phyloP scores from a whole-genome alignment of 1,139 yeast genomes.

The Chernovozyma sophiae-reginae region DNA sequence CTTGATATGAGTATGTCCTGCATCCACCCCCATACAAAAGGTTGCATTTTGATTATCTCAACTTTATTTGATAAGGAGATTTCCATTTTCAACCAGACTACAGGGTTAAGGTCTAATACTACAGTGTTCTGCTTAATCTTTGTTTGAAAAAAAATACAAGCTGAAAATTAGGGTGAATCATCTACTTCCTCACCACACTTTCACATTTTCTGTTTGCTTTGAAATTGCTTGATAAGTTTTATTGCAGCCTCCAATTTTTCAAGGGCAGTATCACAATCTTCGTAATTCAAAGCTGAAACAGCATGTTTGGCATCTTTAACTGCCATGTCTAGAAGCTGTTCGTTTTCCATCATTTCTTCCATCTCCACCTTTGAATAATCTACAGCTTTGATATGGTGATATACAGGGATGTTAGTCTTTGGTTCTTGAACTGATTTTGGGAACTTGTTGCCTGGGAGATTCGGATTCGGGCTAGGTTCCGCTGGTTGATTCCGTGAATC shows the following conservation, averaged over 20 bases:
- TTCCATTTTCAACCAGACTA: too few species aligned
- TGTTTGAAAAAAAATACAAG: too few species aligned
- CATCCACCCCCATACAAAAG: too few species aligned
- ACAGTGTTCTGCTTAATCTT: too few species aligned
- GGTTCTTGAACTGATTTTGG: not conserved
- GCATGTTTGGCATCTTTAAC: slow-evolving; percentile 25
- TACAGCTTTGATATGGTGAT: slow-evolving; percentile 1
- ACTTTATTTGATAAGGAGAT: too few species aligned
- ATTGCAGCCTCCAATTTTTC: slow-evolving; percentile 14
- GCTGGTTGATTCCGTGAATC: not conserved
- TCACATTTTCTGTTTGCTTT: not conserved
- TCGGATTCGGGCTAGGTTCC: too few species aligned
- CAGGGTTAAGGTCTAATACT: too few species aligned
- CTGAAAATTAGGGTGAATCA: too few species aligned
- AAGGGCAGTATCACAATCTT: slow-evolving; percentile 22
- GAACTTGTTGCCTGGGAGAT: too few species aligned
- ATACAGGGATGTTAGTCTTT: slow-evolving; percentile 1
- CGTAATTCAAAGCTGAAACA: slow-evolving; percentile 25
- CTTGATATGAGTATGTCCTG: too few species aligned
- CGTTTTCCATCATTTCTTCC: slow-evolving; percentile 10
- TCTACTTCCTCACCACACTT: too few species aligned
- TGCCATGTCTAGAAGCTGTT: slow-evolving; percentile 13
- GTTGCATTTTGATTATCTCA: too few species aligned
- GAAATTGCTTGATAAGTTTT: slow-evolving; percentile 7
- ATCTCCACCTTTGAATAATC: slow-evolving; percentile 5